These are phyloP conservation scores for Tolypocladium pustulatum DNA, from an alignment of 2,329 filamentous ascomycete species.

Conservation along the genomic window DNA sequence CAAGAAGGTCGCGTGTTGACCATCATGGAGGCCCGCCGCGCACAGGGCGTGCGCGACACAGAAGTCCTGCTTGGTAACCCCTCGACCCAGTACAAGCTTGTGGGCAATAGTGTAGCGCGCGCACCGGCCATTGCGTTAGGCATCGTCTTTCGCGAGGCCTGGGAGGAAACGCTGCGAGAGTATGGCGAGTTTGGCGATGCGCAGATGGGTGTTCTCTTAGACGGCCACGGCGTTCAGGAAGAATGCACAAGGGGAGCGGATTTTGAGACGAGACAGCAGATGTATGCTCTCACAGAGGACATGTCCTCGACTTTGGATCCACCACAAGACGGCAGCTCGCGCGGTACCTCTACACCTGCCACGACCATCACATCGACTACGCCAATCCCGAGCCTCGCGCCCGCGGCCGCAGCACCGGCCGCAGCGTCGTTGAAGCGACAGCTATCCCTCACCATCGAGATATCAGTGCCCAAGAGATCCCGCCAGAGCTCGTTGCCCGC, in stretches of 20 bases:
- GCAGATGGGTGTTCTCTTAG: no score
- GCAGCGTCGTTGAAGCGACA: not conserved
- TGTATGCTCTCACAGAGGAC: not conserved
- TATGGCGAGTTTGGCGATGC: not conserved
- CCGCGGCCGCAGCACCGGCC: not conserved
- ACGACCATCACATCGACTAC: not conserved
- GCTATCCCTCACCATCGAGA: not conserved
- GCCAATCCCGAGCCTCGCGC: not conserved
- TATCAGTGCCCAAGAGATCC: not conserved
- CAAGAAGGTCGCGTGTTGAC: slow-evolving; percentile 48
- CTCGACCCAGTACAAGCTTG: slow-evolving; percentile 48
- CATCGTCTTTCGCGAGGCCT: slow-evolving; percentile 48
- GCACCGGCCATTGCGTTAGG: slow-evolving; percentile 58
- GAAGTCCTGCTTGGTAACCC: slow-evolving; percentile 57
- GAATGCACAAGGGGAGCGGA: not conserved
- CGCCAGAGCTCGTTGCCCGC: not conserved
- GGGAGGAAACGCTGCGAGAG: slow-evolving; percentile 11
- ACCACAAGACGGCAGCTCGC: not conserved
- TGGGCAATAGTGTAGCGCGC: slow-evolving; percentile 70
- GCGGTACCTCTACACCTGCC: not conserved
- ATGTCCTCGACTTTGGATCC: not conserved
- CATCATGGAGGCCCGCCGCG: slow-evolving; percentile 56
- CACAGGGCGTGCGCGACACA: slow-evolving; percentile 59
- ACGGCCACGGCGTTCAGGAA: not conserved
- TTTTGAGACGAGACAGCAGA: not conserved